phyloP scores from a whole-genome alignment of 2,329 filamentous ascomycete species.

The Monosporascus sp. region DNA sequence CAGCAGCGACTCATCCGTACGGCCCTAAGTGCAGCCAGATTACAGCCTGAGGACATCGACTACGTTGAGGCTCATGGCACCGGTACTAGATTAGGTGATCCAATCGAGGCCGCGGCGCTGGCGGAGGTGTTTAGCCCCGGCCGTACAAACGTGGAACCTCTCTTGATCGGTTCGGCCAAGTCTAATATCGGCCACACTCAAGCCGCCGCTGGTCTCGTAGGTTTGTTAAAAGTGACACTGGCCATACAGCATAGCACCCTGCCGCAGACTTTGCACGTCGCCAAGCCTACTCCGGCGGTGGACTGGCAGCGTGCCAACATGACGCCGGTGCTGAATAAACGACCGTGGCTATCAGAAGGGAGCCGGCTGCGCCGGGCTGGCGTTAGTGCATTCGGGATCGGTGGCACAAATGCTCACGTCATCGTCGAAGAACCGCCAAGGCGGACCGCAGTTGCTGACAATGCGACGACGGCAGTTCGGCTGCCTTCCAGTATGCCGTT shows the following conservation, averaged over 20 bases:
- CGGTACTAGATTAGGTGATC: slow-evolving; percentile 22
- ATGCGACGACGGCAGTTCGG: background rate
- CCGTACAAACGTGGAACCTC: slow-evolving; percentile 7
- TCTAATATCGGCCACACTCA: slow-evolving; percentile 35
- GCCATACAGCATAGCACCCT: slow-evolving; percentile 31
- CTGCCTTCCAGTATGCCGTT: slow-evolving; percentile 12
- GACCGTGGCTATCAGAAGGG: slow-evolving; percentile 11
- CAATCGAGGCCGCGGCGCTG: slow-evolving; percentile 15
- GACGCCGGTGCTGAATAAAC: slow-evolving; percentile 18
- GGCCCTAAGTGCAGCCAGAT: slow-evolving; percentile 11
- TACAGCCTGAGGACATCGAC: slow-evolving; percentile 18
- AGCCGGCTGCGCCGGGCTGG: slow-evolving; percentile 28
- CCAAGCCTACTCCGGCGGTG: slow-evolving; percentile 25
- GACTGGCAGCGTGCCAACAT: slow-evolving; percentile 19
- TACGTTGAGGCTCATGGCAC: slow-evolving; percentile 30
- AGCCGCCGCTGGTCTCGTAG: slow-evolving; percentile 28
- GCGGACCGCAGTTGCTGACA: background rate
- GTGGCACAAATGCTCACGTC: slow-evolving; percentile 35
- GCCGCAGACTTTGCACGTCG: slow-evolving; percentile 28
- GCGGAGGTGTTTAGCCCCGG: slow-evolving; percentile 13
- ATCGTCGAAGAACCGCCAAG: slow-evolving; percentile 30
- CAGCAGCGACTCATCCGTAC: slow-evolving; percentile 18
- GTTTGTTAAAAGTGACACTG: slow-evolving; percentile 32
- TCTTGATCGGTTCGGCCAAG: slow-evolving; percentile 29
- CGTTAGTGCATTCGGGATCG: slow-evolving; percentile 41